Percentiles rank a stretch among this genome's conserved stretches.
phyloP scores from a whole-genome alignment of 1,284 basidiomycete species.

The Pseudozyma tsukubaensis region DNA sequence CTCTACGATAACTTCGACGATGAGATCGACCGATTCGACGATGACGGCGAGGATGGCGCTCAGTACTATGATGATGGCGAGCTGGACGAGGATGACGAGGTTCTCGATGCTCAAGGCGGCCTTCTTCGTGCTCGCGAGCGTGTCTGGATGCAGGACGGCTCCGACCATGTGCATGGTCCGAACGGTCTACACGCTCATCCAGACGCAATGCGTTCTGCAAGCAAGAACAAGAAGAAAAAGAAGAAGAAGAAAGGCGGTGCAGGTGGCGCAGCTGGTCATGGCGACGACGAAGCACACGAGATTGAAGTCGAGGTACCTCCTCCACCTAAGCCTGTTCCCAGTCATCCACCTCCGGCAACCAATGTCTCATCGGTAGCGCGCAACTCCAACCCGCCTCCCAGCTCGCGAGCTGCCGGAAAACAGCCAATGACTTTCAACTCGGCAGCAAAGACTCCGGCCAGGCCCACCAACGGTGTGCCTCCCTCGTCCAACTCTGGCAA shows the following conservation, averaged over 20 bases:
- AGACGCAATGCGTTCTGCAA: constrained; percentile 32
- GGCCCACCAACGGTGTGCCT: constrained; percentile 62
- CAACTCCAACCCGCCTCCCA: constrained; percentile 70
- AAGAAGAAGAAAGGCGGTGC: constrained; percentile 69
- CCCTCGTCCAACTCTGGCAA: constrained; percentile 71
- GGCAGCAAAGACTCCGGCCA: constrained; percentile 54
- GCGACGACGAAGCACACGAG: constrained; percentile 65
- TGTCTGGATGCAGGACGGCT: constrained; percentile 45
- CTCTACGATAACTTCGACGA: constrained; percentile 66
- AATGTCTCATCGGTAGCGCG: constrained; percentile 68
- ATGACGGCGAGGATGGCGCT: constrained; percentile 62
- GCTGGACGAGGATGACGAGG: constrained; percentile 52
- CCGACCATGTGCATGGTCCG: constrained; percentile 26
- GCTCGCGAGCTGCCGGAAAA: constrained; percentile 80
- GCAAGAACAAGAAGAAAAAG: constrained; percentile 73
- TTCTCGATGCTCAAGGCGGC: constrained; percentile 37
- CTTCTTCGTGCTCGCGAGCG: constrained; percentile 40
- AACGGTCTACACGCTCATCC: constrained; percentile 23
- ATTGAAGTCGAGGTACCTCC: constrained; percentile 66
- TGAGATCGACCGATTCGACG: constrained; percentile 58
- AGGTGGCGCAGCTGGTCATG: constrained; percentile 67
- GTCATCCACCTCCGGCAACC: constrained; percentile 64
- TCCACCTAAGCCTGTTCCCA: constrained; percentile 63
- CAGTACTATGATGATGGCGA: constrained; percentile 65
- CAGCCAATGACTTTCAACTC: constrained; percentile 75